phyloP scores from a whole-genome alignment of 305 asterid species.

The Striga hermonthica region DNA sequence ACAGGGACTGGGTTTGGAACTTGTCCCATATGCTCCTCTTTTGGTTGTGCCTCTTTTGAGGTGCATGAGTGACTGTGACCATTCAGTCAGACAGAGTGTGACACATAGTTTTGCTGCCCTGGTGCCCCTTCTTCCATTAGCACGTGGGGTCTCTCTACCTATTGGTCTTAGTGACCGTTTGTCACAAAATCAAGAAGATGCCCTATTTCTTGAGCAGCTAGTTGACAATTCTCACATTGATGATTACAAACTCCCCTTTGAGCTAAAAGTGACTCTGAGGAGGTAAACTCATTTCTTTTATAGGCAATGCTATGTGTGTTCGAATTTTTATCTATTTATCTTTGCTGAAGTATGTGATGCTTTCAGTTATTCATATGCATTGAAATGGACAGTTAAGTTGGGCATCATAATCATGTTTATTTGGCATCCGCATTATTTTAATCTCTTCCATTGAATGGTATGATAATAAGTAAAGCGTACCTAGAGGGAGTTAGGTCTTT shows the following conservation, averaged over 20 bases:
- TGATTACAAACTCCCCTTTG: constrained; percentile 83
- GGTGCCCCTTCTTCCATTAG: constrained; percentile 95
- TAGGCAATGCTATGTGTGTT: constrained; percentile 6
- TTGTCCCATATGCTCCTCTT: constrained; percentile 94
- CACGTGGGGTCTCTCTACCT: constrained; percentile 83
- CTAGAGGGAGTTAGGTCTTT: neutral
- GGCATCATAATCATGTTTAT: neutral
- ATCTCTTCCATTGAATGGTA: neutral
- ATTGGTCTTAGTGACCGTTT: constrained; percentile 71
- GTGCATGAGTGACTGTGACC: constrained; percentile 95
- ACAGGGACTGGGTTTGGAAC: constrained; percentile 91
- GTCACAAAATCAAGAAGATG: constrained; percentile 85
- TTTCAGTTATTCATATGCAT: neutral
- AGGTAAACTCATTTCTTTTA: constrained; percentile 49
- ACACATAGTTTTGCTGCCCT: constrained; percentile 96
- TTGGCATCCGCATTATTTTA: neutral
- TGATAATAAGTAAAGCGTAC: neutral
- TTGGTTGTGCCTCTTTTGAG: constrained; percentile 93
- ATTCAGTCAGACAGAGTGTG: constrained; percentile 96
- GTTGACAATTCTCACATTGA: constrained; percentile 96
- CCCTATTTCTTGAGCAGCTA: constrained; percentile 90
- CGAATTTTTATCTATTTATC: neutral
- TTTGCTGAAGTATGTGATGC: neutral
- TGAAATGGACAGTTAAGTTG: constrained; percentile 3
- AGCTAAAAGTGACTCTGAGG: constrained; percentile 81